phyloP scores from a whole-genome alignment of 2,329 filamentous ascomycete species.

The Penicillium sp. region DNA sequence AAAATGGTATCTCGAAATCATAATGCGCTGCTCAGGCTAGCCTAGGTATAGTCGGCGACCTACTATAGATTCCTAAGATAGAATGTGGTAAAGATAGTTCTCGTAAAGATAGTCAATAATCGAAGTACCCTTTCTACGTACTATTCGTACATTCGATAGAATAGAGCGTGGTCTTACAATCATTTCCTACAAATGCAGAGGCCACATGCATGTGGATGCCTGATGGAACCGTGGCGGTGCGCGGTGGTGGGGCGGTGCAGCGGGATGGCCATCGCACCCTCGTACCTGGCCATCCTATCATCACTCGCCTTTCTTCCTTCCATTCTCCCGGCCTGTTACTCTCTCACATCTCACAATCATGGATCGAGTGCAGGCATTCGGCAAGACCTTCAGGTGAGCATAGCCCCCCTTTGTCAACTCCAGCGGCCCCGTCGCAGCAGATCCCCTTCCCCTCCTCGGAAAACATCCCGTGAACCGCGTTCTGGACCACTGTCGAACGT shows the following conservation, averaged over 20 bases:
- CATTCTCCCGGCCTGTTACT: constrained; percentile 3
- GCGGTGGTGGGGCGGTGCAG: constrained; percentile 27
- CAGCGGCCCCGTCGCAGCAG: constrained; percentile 3
- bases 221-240: constrained; percentile 32
- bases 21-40: no score
- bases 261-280: constrained; percentile 21
- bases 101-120: no score
- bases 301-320: constrained; percentile 6
- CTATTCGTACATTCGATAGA: no score
- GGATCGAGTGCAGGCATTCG: constrained; percentile 71
- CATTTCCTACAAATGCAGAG: constrained; percentile 5
- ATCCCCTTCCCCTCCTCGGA: constrained; percentile 1
- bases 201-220: constrained; percentile 8
- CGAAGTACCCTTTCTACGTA: no score
- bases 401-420: constrained; percentile 13
- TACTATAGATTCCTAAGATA: no score
- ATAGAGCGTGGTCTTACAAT: background rate
- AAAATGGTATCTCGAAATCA: no score
- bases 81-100: no score
- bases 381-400: constrained; percentile 68
- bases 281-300: constrained; percentile 17
- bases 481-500: constrained; percentile 21
- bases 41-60: no score
- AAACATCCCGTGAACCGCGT: constrained; percentile 5
- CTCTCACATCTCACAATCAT: constrained; percentile 46